A percentile compares a stretch with the other conserved stretches of the same genome.
Evolutionary conservation across 305 asterid species (phyloP).

Genomic region (Rubia balearica): DNA sequence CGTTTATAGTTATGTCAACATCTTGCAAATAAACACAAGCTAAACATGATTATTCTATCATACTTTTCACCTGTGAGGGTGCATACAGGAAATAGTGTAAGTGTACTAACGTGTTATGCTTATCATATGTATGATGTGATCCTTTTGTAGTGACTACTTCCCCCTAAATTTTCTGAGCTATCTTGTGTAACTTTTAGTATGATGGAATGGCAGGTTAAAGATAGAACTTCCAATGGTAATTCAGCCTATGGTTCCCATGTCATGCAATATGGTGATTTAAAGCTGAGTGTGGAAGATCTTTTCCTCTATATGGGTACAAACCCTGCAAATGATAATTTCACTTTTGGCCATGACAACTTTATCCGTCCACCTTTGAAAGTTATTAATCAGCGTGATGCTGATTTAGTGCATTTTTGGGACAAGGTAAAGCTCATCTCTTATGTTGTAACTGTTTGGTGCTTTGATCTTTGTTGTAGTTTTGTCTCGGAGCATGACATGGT

Average conservation of each 20-base stretch:
- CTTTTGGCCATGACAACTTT: conserved; percentile 49
- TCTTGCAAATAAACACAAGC: background rate
- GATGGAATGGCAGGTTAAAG: conserved; percentile 52
- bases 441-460: background rate
- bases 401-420: conserved; percentile 88
- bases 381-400: conserved; percentile 95
- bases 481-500: background rate
- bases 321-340: conserved; percentile 73
- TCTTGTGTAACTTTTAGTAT: background rate
- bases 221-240: conserved; percentile 56
- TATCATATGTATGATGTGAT: background rate
- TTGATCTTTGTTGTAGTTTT: background rate
- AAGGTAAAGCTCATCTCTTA: conserved; percentile 41
- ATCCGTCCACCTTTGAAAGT: conserved; percentile 40
- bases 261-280: conserved; percentile 86
- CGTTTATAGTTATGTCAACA: background rate
- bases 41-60: background rate
- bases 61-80: background rate
- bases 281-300: conserved; percentile 42
- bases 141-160: background rate
- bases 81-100: background rate
- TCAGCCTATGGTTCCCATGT: conserved; percentile 76
- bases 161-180: background rate
- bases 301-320: conserved; percentile 70
- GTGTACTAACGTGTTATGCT: background rate